Conservation (phyloP, 2,329 filamentous ascomycete species). For the Trichoderma oligosporum region DNA sequence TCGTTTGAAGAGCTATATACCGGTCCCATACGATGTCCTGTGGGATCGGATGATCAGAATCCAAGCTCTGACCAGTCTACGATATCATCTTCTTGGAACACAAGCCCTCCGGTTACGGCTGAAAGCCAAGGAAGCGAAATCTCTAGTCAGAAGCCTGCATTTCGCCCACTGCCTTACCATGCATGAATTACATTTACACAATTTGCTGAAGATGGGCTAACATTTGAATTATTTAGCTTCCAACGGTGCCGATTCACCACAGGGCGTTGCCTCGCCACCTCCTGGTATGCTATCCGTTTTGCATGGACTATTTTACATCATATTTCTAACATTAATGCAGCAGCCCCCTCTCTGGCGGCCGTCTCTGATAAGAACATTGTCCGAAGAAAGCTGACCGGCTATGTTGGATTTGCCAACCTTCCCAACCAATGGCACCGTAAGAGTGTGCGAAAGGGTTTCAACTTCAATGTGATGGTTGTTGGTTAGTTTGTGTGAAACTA, state of each 20-base stretch:
- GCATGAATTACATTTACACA: not conserved
- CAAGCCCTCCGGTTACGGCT: not conserved
- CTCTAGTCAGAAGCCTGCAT: conserved; percentile 36
- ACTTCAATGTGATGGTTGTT: conserved; percentile 99
- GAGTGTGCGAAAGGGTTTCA: conserved; percentile 99
- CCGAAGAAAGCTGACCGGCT: conserved; percentile 94
- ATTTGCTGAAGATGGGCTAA: conserved; percentile 33
- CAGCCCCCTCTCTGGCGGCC: conserved; percentile 40
- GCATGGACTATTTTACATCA: conserved; percentile 27
- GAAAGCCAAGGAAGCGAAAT: conserved; percentile 10
- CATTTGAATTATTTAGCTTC: conserved; percentile 39
- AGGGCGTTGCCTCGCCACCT: conserved; percentile 42
- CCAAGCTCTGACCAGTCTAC: conserved; percentile 18
- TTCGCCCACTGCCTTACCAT: conserved; percentile 2
- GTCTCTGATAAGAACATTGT: conserved; percentile 86
- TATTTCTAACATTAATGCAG: conserved; percentile 34
- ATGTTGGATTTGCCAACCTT: conserved; percentile 97
- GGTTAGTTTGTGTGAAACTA: conserved; percentile 58
- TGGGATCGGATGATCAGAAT: not conserved
- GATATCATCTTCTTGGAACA: conserved; percentile 4
- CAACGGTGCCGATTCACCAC: conserved; percentile 43
- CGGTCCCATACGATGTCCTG: conserved; percentile 9
- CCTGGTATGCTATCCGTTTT: conserved; percentile 37
- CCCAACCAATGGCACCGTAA: conserved; percentile 99
- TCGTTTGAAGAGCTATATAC: conserved; percentile 47